Conservation (phyloP, 2,329 filamentous ascomycete genomes). For the Curvularia sp. region DNA sequence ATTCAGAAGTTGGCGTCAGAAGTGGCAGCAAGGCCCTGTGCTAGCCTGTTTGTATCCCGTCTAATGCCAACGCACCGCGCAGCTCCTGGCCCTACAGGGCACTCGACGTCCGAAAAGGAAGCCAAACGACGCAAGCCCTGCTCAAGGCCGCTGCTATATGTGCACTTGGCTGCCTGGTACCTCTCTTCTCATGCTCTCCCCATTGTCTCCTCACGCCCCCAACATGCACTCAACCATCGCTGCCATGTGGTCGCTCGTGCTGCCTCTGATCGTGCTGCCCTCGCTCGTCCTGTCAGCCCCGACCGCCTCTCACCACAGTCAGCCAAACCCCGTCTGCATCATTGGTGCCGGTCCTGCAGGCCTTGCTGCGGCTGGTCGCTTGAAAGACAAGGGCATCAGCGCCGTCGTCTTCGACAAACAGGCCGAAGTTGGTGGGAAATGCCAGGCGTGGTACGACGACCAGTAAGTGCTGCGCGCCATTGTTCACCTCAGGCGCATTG, state of each 20-base stretch:
- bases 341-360: conserved; percentile 49
- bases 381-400: conserved; percentile 46
- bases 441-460: conserved; percentile 48
- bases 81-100: conserved; percentile 35
- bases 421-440: conserved; percentile 47
- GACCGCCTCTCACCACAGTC: conserved; percentile 30
- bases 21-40: conserved; percentile 30
- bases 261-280: conserved; percentile 31
- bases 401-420: conserved; percentile 49
- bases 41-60: conserved; percentile 30
- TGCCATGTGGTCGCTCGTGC: conserved; percentile 33
- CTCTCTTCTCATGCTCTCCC: conserved; percentile 19
- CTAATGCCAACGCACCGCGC: conserved; percentile 48
- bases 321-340: conserved; percentile 46
- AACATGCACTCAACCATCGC: not conserved
- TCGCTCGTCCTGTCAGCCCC: conserved; percentile 36
- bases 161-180: conserved; percentile 28
- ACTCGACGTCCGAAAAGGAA: conserved; percentile 14
- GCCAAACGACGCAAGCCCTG: conserved; percentile 18
- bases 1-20: conserved; percentile 36
- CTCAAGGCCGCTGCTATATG: conserved; percentile 24
- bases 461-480: conserved; percentile 44
- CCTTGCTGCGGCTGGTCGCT: conserved; percentile 42
- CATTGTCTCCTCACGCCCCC: not conserved
- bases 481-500: conserved; percentile 19